These are phyloP conservation scores for Pichia eremophila DNA, from an alignment of 805 yeast species.

Conservation along the genomic window DNA sequence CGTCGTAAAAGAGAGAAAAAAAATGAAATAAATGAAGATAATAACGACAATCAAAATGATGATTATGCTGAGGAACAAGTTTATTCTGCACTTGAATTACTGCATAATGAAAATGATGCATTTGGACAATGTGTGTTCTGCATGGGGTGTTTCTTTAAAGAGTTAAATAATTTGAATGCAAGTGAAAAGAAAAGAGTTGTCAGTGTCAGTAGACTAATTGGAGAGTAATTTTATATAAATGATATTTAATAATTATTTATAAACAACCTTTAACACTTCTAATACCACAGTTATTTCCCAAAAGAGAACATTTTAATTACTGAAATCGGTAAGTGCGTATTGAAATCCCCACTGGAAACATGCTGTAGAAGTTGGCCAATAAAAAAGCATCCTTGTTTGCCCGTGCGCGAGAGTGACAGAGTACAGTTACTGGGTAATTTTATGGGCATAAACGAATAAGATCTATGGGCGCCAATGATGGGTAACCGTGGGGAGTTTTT, in stretches of 20 bases:
- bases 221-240: not conserved
- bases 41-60: not conserved
- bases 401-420: not conserved
- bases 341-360: too few species aligned
- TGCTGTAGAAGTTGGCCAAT: not conserved
- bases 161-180: not conserved
- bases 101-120: constrained; percentile 15
- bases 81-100: constrained; percentile 12
- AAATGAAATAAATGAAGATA: constrained; percentile 4
- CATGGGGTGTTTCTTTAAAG: constrained; percentile 15
- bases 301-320: not conserved
- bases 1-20: not conserved
- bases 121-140: constrained; percentile 23
- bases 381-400: not conserved
- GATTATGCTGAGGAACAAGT: not conserved
- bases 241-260: too few species aligned
- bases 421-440: too few species aligned
- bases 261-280: too few species aligned
- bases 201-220: not conserved
- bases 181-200: not conserved
- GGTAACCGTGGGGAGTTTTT: too few species aligned
- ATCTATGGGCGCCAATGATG: too few species aligned
- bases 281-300: too few species aligned
- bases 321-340: not conserved
- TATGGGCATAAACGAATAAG: too few species aligned